Percentiles rank a stretch among this genome's conserved stretches.
phyloP scores from a whole-genome alignment of 176 grass and related monocot species.

The Ensete glaucum region DNA sequence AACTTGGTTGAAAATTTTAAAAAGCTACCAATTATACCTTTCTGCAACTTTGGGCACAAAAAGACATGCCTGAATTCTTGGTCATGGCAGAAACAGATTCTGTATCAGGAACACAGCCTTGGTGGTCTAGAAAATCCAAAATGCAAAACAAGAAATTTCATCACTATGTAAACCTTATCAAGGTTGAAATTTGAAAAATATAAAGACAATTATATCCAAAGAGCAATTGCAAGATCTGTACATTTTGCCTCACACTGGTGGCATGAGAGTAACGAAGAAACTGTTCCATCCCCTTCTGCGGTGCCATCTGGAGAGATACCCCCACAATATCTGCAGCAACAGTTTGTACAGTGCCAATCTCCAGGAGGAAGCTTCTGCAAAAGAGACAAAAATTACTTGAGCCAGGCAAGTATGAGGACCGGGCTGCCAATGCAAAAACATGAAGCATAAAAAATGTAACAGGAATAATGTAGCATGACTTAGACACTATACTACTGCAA shows the following conservation, averaged over 20 bases:
- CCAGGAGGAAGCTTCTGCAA: conserved; percentile 76
- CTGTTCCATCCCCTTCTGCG: conserved; percentile 31
- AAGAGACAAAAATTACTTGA: conserved; percentile 10
- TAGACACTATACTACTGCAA: neutral
- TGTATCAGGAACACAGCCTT: conserved; percentile 44
- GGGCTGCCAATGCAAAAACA: neutral
- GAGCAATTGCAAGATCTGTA: conserved; percentile 29
- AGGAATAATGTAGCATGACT: neutral
- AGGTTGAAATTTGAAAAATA: conserved; percentile 9
- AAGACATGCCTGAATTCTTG: conserved; percentile 19
- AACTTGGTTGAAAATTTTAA: neutral
- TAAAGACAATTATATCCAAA: neutral
- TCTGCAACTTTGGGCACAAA: conserved; percentile 68
- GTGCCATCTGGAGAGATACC: conserved; percentile 23
- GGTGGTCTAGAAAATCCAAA: conserved; percentile 50
- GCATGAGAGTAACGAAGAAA: conserved; percentile 49
- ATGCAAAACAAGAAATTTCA: conserved; percentile 16
- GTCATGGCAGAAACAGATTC: conserved; percentile 26
- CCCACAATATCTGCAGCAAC: conserved; percentile 75
- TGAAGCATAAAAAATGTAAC: neutral
- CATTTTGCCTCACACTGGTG: conserved; percentile 83
- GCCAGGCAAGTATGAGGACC: neutral
- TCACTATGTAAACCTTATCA: conserved; percentile 1
- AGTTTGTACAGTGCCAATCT: conserved; percentile 86
- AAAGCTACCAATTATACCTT: conserved; percentile 44